Conservation (phyloP, 176 grass and related monocot species). For the Secale cereale region DNA sequence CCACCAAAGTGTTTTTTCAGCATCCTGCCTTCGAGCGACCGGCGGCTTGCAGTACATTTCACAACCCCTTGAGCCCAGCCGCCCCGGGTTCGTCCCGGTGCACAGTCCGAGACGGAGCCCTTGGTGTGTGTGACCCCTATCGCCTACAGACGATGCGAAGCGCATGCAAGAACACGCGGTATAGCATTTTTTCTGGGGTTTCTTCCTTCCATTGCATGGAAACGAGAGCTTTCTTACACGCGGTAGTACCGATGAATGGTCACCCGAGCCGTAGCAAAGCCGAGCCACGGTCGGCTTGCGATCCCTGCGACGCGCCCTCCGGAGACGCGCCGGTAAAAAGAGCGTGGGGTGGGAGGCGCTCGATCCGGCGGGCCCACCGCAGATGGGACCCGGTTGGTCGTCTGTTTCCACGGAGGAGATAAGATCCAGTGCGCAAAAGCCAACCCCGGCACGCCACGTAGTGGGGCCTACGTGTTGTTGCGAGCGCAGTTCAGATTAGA, state of each 20-base stretch:
- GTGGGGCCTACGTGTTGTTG: conserved; percentile 7
- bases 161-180: not conserved
- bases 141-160: not conserved
- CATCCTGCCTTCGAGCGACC: no score
- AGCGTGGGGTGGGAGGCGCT: not conserved
- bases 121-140: not conserved
- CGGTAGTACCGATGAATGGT: not conserved
- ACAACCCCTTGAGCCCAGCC: no score
- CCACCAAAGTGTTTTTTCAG: no score
- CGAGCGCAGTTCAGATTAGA: not conserved
- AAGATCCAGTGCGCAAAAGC: conserved; percentile 29
- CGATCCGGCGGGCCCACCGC: not conserved
- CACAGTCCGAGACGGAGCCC: not conserved
- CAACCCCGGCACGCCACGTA: conserved; percentile 17
- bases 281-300: not conserved
- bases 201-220: not conserved
- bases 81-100: not conserved
- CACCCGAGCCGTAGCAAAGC: not conserved
- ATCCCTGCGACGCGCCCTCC: not conserved
- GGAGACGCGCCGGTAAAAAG: not conserved
- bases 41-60: no score
- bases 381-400: not conserved
- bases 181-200: not conserved
- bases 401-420: conserved; percentile 32
- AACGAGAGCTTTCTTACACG: not conserved